Percentiles rank a stretch among this genome's conserved stretches.
Conservation (phyloP, 257 asterid genomes). For the Schizonepeta tenuifolia region DNA sequence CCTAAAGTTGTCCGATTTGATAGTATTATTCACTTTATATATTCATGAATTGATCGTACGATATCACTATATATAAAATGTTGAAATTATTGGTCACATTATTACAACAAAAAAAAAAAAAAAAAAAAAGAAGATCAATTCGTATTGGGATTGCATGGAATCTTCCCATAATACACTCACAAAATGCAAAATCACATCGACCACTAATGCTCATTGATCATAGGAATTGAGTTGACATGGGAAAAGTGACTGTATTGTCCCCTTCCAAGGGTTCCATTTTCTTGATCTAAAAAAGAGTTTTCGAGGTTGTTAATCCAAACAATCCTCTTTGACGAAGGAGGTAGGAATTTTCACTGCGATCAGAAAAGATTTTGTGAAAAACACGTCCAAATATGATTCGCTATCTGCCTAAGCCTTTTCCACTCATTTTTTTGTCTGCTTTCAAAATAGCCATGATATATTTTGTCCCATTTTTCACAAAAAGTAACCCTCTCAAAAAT, state of each 20-base stretch:
- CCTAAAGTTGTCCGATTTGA: no score
- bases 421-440: background rate
- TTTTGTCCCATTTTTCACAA: constrained; percentile 14
- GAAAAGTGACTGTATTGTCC: constrained; percentile 20
- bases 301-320: constrained; percentile 9
- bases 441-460: constrained; percentile 17
- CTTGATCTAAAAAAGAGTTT: background rate
- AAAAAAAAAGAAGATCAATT: no score
- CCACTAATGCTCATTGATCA: background rate
- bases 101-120: no score
- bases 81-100: no score
- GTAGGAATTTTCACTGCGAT: constrained; percentile 12
- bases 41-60: no score
- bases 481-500: background rate
- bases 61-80: no score
- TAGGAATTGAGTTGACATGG: background rate
- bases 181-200: background rate
- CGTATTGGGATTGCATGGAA: no score
- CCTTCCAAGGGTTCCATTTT: constrained; percentile 18
- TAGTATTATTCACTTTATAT: no score
- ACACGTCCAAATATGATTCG: constrained; percentile 25
- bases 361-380: background rate
- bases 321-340: constrained; percentile 9
- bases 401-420: constrained; percentile 17
- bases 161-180: background rate